phyloP scores from a whole-genome alignment of 306 rosid species.

The Fragaria nilgerrensis region DNA sequence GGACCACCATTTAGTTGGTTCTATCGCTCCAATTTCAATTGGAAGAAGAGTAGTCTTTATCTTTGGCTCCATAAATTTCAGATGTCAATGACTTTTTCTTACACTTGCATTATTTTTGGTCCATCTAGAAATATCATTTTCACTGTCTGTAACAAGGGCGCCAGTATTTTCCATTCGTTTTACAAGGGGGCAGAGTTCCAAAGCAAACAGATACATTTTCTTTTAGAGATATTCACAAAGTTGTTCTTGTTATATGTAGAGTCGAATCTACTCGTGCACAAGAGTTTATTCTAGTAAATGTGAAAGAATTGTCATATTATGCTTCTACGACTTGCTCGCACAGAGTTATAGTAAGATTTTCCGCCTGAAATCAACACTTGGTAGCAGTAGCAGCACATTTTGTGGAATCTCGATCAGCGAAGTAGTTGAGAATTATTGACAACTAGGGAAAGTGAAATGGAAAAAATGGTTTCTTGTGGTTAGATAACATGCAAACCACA shows the following conservation, averaged over 20 bases:
- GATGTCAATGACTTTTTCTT: conserved; percentile 11
- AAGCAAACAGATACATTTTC: not conserved
- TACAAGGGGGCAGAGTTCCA: not conserved
- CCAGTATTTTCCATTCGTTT: not conserved
- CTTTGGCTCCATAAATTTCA: not conserved
- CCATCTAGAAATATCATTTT: conserved; percentile 14
- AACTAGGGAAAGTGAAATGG: not conserved
- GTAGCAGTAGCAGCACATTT: not conserved
- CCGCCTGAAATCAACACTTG: not conserved
- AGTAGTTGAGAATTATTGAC: not conserved
- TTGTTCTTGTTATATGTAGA: not conserved
- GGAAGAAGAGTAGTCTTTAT: conserved; percentile 2
- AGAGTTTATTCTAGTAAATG: not conserved
- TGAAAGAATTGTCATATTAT: not conserved
- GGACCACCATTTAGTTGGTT: conserved; percentile 1
- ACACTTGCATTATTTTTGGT: conserved; percentile 2
- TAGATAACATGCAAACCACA: not conserved
- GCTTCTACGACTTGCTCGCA: not conserved
- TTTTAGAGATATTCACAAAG: not conserved
- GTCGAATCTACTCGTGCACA: not conserved
- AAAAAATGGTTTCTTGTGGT: not conserved
- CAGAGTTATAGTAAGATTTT: not conserved
- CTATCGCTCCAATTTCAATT: not conserved
- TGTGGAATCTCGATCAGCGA: not conserved
- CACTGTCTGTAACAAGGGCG: not conserved